phyloP scores from a whole-genome alignment of 331 rosid genomes.

The Rosa hybrid region DNA sequence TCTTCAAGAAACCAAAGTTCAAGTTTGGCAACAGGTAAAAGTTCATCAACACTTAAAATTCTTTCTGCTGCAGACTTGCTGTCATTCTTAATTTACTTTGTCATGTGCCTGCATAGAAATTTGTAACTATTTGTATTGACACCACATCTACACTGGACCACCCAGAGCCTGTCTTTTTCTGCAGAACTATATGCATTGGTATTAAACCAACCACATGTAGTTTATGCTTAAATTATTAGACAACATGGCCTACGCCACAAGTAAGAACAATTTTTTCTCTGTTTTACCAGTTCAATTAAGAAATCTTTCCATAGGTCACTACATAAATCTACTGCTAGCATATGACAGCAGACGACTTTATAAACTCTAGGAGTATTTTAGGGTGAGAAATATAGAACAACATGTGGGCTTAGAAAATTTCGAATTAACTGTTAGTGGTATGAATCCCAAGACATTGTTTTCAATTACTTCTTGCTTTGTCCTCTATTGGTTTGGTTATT shows the following conservation, averaged over 20 bases:
- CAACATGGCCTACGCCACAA: slow-evolving; percentile 19
- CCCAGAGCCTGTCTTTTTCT: slow-evolving; percentile 11
- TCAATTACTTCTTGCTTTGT: not conserved
- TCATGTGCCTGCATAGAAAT: slow-evolving; percentile 20
- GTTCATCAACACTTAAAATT: slow-evolving; percentile 12
- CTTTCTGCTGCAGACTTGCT: slow-evolving; percentile 6
- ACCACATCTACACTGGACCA: slow-evolving; percentile 18
- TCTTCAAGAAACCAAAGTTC: slow-evolving; percentile 50
- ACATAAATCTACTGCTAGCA: not conserved
- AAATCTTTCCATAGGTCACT: slow-evolving; percentile 17
- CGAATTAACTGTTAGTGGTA: not conserved
- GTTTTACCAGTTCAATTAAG: slow-evolving; percentile 1
- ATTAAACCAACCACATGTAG: slow-evolving; percentile 27
- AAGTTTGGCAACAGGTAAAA: slow-evolving; percentile 65
- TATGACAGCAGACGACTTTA: slow-evolving; percentile 15
- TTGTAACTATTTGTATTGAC: slow-evolving; percentile 9
- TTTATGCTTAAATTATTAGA: not conserved
- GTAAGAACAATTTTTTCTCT: slow-evolving; percentile 8
- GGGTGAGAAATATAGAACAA: not conserved
- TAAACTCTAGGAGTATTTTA: slow-evolving; percentile 1
- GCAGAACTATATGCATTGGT: not conserved
- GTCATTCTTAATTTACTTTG: slow-evolving; percentile 9
- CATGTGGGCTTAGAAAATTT: not conserved
- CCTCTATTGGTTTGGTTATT: not conserved
- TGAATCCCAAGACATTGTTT: not conserved